These are phyloP conservation scores for Beauveria medogensis DNA, from an alignment of 2,329 filamentous ascomycete species.

Conservation along the genomic window DNA sequence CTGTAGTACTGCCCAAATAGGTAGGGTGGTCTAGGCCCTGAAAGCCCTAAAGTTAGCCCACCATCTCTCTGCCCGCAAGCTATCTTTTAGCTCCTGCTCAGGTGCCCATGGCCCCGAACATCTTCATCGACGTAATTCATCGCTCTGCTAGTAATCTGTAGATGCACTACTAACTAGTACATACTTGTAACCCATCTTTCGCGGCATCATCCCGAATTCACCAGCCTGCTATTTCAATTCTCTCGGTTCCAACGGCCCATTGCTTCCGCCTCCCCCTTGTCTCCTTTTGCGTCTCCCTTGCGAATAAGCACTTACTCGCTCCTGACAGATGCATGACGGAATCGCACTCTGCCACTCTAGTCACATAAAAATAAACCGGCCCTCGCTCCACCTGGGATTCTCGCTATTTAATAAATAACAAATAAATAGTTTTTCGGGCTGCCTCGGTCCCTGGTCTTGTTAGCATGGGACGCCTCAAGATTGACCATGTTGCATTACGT, in stretches of 20 bases:
- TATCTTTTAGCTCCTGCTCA: background rate
- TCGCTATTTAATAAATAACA: background rate
- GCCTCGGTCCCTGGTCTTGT: background rate
- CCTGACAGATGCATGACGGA: constrained; percentile 6
- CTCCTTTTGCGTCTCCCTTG: background rate
- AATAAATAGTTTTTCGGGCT: background rate
- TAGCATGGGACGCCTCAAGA: background rate
- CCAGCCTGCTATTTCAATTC: background rate
- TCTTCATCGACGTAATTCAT: background rate
- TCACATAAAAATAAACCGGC: background rate
- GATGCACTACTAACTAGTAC: too few relatives aligned
- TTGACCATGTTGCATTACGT: too few relatives aligned
- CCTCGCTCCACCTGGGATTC: background rate
- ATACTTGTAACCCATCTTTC: background rate
- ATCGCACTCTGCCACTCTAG: background rate
- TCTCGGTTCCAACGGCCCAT: background rate
- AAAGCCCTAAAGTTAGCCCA: background rate
- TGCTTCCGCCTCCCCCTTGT: background rate
- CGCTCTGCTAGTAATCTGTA: background rate
- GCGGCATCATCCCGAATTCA: background rate
- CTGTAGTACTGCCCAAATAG: too few relatives aligned
- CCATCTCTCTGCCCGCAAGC: background rate
- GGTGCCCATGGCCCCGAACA: background rate
- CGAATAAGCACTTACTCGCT: background rate
- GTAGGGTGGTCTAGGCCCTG: background rate